Evolutionary conservation across 805 yeast genomes (phyloP).

Genomic region (Candida broadrunensis): DNA sequence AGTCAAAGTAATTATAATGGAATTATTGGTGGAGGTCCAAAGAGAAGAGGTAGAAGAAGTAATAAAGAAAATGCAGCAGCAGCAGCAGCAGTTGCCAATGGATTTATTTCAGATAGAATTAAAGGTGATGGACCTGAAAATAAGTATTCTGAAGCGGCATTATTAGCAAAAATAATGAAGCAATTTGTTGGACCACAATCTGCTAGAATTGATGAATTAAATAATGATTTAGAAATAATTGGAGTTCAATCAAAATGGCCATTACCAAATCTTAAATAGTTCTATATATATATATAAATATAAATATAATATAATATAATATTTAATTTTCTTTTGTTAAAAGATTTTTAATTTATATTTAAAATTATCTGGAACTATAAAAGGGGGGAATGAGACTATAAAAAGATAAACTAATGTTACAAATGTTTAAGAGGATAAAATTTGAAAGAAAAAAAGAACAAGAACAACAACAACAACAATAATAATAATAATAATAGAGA

Average conservation of each 20-base stretch:
- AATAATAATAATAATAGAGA: too few species aligned
- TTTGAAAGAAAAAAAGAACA: too few species aligned
- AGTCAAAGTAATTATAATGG: constrained; percentile 1
- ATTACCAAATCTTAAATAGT: too few species aligned
- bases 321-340: background rate
- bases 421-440: too few species aligned
- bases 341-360: too few species aligned
- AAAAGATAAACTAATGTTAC: too few species aligned
- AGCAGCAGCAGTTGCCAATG: constrained; percentile 11
- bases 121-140: constrained; percentile 11
- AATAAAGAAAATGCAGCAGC: background rate
- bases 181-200: constrained; percentile 39
- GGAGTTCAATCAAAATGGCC: constrained; percentile 39
- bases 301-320: background rate
- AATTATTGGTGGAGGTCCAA: constrained; percentile 15
- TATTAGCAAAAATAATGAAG: constrained; percentile 42
- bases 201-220: constrained; percentile 30
- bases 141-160: constrained; percentile 30
- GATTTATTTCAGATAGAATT: background rate
- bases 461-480: too few species aligned
- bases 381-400: too few species aligned
- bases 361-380: too few species aligned
- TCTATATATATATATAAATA: background rate
- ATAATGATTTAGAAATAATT: constrained; percentile 32
- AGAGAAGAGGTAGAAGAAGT: constrained; percentile 41